These are phyloP conservation scores for Lactarius quietus DNA, from an alignment of 768 basidiomycete genomes.

Conservation along the genomic window DNA sequence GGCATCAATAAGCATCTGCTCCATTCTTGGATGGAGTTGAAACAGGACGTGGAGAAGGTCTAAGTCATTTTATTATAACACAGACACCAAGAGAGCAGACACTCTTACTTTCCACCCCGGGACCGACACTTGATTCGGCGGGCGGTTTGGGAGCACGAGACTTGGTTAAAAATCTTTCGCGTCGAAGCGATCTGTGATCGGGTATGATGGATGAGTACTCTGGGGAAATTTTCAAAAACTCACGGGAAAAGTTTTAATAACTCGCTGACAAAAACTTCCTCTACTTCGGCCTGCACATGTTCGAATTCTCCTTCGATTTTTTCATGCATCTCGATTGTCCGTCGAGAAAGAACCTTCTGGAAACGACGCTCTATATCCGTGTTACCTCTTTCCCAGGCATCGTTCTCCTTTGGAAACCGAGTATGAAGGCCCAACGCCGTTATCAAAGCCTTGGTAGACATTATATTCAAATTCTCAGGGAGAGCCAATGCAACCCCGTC, in stretches of 20 bases:
- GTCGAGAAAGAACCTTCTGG: background rate
- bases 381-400: background rate
- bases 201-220: background rate
- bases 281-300: background rate
- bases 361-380: background rate
- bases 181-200: background rate
- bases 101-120: background rate
- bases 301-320: background rate
- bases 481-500: background rate
- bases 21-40: background rate
- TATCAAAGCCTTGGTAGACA: background rate
- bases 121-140: background rate
- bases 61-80: background rate
- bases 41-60: conserved; percentile 6
- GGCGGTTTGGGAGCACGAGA: background rate
- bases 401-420: background rate
- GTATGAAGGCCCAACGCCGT: background rate
- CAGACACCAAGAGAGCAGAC: background rate
- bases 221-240: background rate
- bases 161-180: background rate
- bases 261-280: background rate
- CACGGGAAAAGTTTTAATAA: background rate
- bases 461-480: background rate
- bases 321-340: background rate
- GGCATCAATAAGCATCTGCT: background rate